These are phyloP conservation scores for Calonectria pauciramosa DNA, from an alignment of 2,329 filamentous ascomycete genomes.

Conservation along the genomic window DNA sequence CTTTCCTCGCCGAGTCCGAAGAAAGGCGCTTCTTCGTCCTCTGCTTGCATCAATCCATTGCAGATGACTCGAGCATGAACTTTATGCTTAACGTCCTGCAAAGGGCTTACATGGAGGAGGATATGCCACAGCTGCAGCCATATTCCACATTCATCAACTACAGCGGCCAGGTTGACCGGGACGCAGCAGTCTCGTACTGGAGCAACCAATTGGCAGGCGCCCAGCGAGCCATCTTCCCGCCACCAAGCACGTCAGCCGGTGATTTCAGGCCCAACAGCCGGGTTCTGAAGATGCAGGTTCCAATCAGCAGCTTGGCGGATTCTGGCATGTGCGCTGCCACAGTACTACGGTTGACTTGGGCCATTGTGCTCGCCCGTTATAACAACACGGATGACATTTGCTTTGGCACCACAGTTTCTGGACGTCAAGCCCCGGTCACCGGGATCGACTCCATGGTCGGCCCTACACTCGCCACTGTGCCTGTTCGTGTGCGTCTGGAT, in stretches of 20 bases:
- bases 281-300: constrained; percentile 40
- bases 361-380: constrained; percentile 65
- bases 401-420: constrained; percentile 59
- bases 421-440: constrained; percentile 46
- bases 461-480: constrained; percentile 50
- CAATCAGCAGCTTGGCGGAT: not conserved
- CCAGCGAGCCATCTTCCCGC: constrained; percentile 55
- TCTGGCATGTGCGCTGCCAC: constrained; percentile 21
- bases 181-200: not conserved
- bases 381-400: constrained; percentile 54
- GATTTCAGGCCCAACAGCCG: constrained; percentile 59
- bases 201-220: constrained; percentile 16
- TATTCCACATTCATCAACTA: constrained; percentile 15
- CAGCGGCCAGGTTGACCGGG: constrained; percentile 5
- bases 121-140: not conserved
- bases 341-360: constrained; percentile 57
- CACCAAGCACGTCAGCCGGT: constrained; percentile 59
- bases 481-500: constrained; percentile 45
- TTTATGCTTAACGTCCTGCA: not conserved
- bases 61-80: not conserved
- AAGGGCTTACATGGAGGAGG: not conserved
- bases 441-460: constrained; percentile 38
- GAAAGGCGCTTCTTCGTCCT: not conserved
- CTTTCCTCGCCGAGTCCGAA: not conserved
- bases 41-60: not conserved